Conservation (phyloP, 352 stramenopile genomes). For the Phytopythium cucurbitacearum region DNA sequence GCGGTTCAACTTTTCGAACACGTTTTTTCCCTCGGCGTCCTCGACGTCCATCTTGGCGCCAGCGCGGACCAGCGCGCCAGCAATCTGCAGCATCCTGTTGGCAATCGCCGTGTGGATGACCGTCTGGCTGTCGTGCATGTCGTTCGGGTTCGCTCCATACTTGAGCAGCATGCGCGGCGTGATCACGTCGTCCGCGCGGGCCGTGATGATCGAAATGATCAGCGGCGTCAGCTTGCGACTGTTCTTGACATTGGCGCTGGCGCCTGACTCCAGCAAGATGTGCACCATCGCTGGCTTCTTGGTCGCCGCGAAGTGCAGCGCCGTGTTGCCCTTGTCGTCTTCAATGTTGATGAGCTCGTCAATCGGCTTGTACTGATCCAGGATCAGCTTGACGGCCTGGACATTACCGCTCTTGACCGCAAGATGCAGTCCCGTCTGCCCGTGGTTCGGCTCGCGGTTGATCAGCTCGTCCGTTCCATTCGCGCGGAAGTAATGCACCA, state of each 20-base stretch:
- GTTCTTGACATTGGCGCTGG: constrained; percentile 85
- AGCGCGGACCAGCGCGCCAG: constrained; percentile 71
- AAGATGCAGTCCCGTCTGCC: constrained; percentile 75
- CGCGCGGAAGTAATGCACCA: constrained; percentile 74
- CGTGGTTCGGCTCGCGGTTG: constrained; percentile 78
- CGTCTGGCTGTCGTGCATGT: constrained; percentile 86
- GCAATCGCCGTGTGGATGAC: constrained; percentile 84
- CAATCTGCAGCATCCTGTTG: constrained; percentile 60
- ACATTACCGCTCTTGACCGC: constrained; percentile 83
- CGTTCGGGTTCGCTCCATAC: constrained; percentile 84
- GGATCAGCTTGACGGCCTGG: constrained; percentile 74
- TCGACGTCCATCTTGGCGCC: constrained; percentile 87
- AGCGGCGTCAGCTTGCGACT: constrained; percentile 79
- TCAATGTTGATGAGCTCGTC: constrained; percentile 82
- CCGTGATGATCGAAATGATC: constrained; percentile 88
- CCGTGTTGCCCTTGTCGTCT: constrained; percentile 87
- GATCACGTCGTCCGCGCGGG: constrained; percentile 75
- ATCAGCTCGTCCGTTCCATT: constrained; percentile 61
- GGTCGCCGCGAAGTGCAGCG: constrained; percentile 82
- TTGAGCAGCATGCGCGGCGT: constrained; percentile 87
- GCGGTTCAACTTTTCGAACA: constrained; percentile 82
- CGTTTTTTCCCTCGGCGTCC: constrained; percentile 75
- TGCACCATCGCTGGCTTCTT: constrained; percentile 85
- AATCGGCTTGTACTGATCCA: constrained; percentile 76
- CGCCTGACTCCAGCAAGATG: constrained; percentile 68